Conservation (phyloP, 2,329 filamentous ascomycete genomes). For the Thielaviopsis euricoi region DNA sequence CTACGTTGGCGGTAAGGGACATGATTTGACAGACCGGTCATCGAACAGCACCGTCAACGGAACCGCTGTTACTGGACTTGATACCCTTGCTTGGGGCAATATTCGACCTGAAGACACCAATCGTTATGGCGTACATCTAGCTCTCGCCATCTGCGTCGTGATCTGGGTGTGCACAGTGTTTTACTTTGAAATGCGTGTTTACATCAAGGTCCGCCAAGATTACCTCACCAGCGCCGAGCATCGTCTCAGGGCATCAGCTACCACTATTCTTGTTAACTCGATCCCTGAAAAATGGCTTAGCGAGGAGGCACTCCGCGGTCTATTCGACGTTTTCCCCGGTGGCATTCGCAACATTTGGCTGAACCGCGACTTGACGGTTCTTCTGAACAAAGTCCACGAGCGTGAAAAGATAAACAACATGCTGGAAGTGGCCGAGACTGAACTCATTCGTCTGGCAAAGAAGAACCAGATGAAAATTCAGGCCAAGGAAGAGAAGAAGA, state of each 20-base stretch:
- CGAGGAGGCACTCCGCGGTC: conserved; percentile 58
- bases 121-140: conserved; percentile 69
- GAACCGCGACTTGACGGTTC: conserved; percentile 70
- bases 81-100: conserved; percentile 78
- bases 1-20: conserved; percentile 50
- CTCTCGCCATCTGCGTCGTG: conserved; percentile 63
- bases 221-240: conserved; percentile 92
- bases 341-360: conserved; percentile 94
- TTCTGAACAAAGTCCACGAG: conserved; percentile 68
- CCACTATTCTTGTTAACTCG: conserved; percentile 80
- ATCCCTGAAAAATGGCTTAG: conserved; percentile 87
- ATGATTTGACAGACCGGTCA: conserved; percentile 25
- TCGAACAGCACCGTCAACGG: conserved; percentile 14
- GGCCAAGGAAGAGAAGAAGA: conserved; percentile 46
- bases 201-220: conserved; percentile 84
- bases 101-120: conserved; percentile 46
- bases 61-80: conserved; percentile 42
- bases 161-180: conserved; percentile 76
- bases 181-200: conserved; percentile 71
- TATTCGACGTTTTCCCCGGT: conserved; percentile 93
- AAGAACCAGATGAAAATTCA: conserved; percentile 58
- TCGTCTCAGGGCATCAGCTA: conserved; percentile 80
- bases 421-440: conserved; percentile 71
- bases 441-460: conserved; percentile 65
- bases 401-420: conserved; percentile 53